These are phyloP conservation scores for Talinum fruticosum DNA, from an alignment of 148 eudicot species.

Conservation along the genomic window DNA sequence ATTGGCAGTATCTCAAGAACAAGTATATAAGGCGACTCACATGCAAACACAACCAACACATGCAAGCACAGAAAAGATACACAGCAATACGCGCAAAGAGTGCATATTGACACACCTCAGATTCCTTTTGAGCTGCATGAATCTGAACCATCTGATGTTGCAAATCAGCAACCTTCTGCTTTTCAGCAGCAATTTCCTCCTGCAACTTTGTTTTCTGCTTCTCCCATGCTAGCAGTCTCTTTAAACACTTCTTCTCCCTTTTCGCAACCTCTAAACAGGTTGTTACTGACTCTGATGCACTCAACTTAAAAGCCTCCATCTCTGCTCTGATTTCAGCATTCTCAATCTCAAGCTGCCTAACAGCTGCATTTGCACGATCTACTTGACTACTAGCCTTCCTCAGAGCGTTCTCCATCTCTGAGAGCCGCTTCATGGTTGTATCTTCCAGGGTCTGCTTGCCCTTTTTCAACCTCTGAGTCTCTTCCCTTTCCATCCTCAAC, in stretches of 20 bases:
- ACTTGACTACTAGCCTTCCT: constrained; percentile 92
- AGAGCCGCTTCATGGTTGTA: constrained; percentile 74
- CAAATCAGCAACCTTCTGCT: constrained; percentile 54
- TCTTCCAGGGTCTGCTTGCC: constrained; percentile 91
- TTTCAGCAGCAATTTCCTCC: constrained; percentile 82
- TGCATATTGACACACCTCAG: constrained; percentile 48
- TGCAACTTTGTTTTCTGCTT: constrained; percentile 83
- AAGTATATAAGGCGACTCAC: not conserved
- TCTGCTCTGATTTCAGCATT: constrained; percentile 98
- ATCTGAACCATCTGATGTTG: constrained; percentile 62
- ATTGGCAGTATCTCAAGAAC: not conserved
- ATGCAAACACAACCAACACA: not conserved
- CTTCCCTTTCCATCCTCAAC: constrained; percentile 90
- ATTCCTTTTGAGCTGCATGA: constrained; percentile 60
- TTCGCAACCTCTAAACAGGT: constrained; percentile 82
- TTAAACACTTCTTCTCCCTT: constrained; percentile 86
- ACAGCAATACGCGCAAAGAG: constrained; percentile 8
- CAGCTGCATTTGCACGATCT: constrained; percentile 88
- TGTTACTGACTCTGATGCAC: constrained; percentile 87
- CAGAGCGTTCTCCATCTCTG: constrained; percentile 89
- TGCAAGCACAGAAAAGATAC: not conserved
- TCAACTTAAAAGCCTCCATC: constrained; percentile 96
- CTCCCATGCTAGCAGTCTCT: constrained; percentile 92
- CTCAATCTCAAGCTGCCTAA: constrained; percentile 81
- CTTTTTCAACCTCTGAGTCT: constrained; percentile 79